A percentile compares a stretch with the other conserved stretches of the same genome.
Evolutionary conservation across 106 monocot species (phyloP).

Genomic region (Posidonia australis): DNA sequence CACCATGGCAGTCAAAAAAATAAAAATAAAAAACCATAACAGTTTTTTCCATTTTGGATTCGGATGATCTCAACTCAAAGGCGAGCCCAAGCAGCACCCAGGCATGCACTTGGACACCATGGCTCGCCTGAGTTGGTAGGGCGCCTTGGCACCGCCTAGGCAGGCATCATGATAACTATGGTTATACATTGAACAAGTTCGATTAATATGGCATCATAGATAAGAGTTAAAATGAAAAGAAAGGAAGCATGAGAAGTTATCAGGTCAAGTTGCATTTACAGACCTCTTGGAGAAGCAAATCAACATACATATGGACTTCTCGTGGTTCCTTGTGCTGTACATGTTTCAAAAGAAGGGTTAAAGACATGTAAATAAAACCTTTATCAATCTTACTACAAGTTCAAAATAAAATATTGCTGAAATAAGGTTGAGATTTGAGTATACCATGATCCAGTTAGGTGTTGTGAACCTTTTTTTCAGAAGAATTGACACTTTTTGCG

Average conservation of each 20-base stretch:
- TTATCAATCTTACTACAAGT: background rate
- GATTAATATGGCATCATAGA: too few relatives aligned
- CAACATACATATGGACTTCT: conserved; percentile 98
- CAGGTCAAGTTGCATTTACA: background rate
- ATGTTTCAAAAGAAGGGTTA: conserved; percentile 10
- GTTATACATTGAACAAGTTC: too few relatives aligned
- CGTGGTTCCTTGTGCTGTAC: conserved; percentile 96
- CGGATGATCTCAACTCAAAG: too few relatives aligned
- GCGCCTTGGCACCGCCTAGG: too few relatives aligned
- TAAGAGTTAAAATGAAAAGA: background rate
- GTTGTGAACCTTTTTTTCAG: conserved; percentile 90
- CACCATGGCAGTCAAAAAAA: too few relatives aligned
- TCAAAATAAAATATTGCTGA: background rate
- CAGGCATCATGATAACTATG: too few relatives aligned
- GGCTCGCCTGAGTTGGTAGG: too few relatives aligned
- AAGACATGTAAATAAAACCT: background rate
- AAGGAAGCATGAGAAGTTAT: background rate
- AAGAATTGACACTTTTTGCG: conserved; percentile 63
- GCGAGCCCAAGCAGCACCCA: too few relatives aligned
- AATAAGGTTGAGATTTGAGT: background rate
- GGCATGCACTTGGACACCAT: too few relatives aligned
- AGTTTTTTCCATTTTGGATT: too few relatives aligned
- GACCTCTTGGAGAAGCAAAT: conserved; percentile 93
- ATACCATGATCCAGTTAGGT: conserved; percentile 94
- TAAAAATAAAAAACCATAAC: too few relatives aligned